phyloP scores from a whole-genome alignment of 345 rosid genomes.

The Eucalyptus grandis region DNA sequence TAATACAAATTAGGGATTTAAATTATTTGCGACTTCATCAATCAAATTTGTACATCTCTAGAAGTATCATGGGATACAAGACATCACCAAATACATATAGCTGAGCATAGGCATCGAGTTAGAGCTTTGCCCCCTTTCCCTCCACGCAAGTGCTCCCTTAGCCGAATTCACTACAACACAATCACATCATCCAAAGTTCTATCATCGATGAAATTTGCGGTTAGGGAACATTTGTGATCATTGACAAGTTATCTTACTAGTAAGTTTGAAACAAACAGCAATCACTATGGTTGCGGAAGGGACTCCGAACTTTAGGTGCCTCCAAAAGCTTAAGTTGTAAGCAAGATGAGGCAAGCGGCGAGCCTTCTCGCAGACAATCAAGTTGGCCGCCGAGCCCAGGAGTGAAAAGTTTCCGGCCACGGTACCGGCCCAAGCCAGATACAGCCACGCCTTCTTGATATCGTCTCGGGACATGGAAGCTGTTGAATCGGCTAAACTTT shows the following conservation, averaged over 20 bases:
- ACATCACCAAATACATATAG: not conserved
- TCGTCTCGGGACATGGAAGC: not conserved
- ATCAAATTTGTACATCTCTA: not conserved
- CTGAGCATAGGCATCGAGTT: not conserved
- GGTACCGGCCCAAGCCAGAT: conserved; percentile 7
- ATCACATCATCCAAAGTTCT: not conserved
- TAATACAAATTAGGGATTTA: not conserved
- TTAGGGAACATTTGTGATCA: not conserved
- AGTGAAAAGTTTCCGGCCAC: conserved; percentile 13
- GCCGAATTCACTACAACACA: not conserved
- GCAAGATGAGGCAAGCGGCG: not conserved
- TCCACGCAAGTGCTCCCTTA: not conserved
- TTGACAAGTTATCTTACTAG: not conserved
- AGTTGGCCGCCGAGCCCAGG: conserved; percentile 5
- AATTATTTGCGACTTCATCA: not conserved
- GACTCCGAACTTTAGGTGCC: conserved; percentile 3
- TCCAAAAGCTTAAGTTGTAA: conserved; percentile 7
- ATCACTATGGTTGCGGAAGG: conserved; percentile 6
- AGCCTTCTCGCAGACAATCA: conserved; percentile 15
- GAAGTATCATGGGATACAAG: not conserved
- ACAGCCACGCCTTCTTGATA: conserved; percentile 11
- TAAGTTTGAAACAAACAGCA: conserved; percentile 4
- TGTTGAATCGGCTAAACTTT: conserved; percentile 5
- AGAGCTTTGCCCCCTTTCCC: not conserved
- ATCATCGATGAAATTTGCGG: not conserved